Conservation (phyloP, 2,329 filamentous ascomycete species). For the Microcyclosporella mali region DNA sequence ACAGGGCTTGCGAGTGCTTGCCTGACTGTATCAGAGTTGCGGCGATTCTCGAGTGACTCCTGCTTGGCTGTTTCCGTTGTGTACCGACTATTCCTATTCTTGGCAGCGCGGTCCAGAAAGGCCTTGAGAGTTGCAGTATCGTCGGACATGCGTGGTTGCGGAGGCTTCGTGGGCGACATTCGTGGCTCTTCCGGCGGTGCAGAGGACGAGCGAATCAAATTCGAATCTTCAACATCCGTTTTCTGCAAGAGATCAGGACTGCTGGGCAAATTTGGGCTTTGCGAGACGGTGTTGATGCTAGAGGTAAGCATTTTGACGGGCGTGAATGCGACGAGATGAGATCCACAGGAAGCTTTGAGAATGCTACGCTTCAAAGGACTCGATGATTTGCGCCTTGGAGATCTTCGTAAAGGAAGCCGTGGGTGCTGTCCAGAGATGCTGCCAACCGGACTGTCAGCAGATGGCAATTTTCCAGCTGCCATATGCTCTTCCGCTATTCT, state of each 20-base stretch:
- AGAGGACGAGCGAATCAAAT: slow-evolving; percentile 20
- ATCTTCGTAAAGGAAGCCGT: slow-evolving; percentile 19
- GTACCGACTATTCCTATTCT: slow-evolving; percentile 34
- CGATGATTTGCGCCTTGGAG: slow-evolving; percentile 25
- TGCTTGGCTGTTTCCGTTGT: slow-evolving; percentile 30
- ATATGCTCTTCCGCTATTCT: neutral
- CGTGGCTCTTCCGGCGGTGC: slow-evolving; percentile 31
- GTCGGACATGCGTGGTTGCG: slow-evolving; percentile 35
- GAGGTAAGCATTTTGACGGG: slow-evolving; percentile 18
- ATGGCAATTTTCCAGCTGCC: slow-evolving; percentile 2
- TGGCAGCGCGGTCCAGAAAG: slow-evolving; percentile 45
- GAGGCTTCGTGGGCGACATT: slow-evolving; percentile 19
- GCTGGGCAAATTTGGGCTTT: slow-evolving; percentile 9
- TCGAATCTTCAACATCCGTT: slow-evolving; percentile 1
- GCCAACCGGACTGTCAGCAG: slow-evolving; percentile 15
- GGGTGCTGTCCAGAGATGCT: slow-evolving; percentile 16
- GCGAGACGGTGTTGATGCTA: slow-evolving; percentile 1
- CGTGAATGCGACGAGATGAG: slow-evolving; percentile 27
- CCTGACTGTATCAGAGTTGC: slow-evolving; percentile 43
- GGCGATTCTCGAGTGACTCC: slow-evolving; percentile 41
- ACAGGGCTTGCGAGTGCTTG: slow-evolving; percentile 43
- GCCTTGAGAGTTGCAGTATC: slow-evolving; percentile 46
- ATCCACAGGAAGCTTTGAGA: slow-evolving; percentile 7
- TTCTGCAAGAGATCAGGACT: slow-evolving; percentile 2
- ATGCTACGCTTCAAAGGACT: slow-evolving; percentile 24